These are phyloP conservation scores for Meripilus lineatus DNA, from an alignment of 1,284 basidiomycete genomes.

Conservation along the genomic window DNA sequence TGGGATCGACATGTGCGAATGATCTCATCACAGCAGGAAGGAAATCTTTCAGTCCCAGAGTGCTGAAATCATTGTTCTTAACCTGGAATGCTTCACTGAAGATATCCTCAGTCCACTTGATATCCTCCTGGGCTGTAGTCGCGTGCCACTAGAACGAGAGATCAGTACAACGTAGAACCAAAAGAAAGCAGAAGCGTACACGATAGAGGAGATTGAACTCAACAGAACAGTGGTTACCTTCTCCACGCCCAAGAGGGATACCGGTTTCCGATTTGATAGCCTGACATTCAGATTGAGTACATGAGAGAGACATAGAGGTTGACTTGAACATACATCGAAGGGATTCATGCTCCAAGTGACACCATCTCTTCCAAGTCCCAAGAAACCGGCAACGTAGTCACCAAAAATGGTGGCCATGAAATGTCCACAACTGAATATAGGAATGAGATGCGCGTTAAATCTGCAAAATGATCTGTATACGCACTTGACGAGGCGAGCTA, in stretches of 20 bases:
- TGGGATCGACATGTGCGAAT: slow-evolving; percentile 29
- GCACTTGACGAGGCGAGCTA: slow-evolving; percentile 70
- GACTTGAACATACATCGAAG: slow-evolving; percentile 39
- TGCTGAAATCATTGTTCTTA: slow-evolving; percentile 7
- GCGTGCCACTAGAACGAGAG: slow-evolving; percentile 54
- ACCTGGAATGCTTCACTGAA: slow-evolving; percentile 42
- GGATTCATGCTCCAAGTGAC: slow-evolving; percentile 59
- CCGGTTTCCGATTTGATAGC: slow-evolving; percentile 41
- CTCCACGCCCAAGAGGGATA: slow-evolving; percentile 51
- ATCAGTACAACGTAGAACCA: neutral
- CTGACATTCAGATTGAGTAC: slow-evolving; percentile 23
- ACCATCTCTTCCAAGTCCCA: slow-evolving; percentile 60
- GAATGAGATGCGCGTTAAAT: neutral
- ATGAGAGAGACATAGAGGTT: neutral
- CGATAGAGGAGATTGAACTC: slow-evolving; percentile 75
- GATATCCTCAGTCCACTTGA: slow-evolving; percentile 49
- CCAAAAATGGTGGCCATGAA: slow-evolving; percentile 69
- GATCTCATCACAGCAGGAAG: slow-evolving; percentile 15
- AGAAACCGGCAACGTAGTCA: slow-evolving; percentile 72
- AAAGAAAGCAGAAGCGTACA: slow-evolving; percentile 15
- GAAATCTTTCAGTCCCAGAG: slow-evolving; percentile 13
- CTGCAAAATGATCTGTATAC: slow-evolving; percentile 23
- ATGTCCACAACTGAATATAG: slow-evolving; percentile 20
- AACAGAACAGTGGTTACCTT: slow-evolving; percentile 68
- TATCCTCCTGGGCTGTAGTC: slow-evolving; percentile 55